Evolutionary conservation across 192 early-diverging fungal species (phyloP).

Genomic region (Spizellomyces punctatus): DNA sequence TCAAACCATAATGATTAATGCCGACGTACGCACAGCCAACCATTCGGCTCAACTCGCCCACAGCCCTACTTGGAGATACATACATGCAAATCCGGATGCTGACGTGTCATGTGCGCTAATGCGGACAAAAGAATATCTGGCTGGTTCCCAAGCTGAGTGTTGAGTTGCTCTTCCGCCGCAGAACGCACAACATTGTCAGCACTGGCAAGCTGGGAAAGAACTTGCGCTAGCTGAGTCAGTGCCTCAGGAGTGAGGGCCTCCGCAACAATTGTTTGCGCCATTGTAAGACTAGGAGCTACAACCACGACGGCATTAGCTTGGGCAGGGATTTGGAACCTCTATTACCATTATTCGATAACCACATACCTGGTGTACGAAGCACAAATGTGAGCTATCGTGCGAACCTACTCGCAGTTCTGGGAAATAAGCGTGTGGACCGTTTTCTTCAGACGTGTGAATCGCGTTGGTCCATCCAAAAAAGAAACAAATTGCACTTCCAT

Average conservation of each 20-base stretch:
- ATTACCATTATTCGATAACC: no score
- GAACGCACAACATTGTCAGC: conserved; percentile 63
- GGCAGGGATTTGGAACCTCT: no score
- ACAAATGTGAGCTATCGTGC: no score
- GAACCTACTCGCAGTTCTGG: no score
- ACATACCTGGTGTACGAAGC: no score
- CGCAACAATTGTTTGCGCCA: conserved; percentile 24
- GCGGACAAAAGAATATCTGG: conserved; percentile 8
- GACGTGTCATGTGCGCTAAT: conserved; percentile 1
- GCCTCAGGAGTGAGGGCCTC: conserved; percentile 24
- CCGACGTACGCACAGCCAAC: background rate
- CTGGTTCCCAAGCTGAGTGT: conserved; percentile 25
- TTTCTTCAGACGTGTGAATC: no score
- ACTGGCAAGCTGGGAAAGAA: conserved; percentile 50
- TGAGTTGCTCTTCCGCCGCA: conserved; percentile 64
- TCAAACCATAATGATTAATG: conserved; percentile 2
- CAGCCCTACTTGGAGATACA: background rate
- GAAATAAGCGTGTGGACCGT: no score
- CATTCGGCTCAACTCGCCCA: background rate
- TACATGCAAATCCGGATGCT: conserved; percentile 9
- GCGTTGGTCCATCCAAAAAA: no score
- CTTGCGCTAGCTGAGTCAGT: conserved; percentile 34
- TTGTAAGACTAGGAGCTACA: background rate
- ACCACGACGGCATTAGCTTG: no score
- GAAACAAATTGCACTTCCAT: no score